Evolutionary conservation across 108 stramenopile genomes (phyloP).

Genomic region (Asterionellopsis glacialis): DNA sequence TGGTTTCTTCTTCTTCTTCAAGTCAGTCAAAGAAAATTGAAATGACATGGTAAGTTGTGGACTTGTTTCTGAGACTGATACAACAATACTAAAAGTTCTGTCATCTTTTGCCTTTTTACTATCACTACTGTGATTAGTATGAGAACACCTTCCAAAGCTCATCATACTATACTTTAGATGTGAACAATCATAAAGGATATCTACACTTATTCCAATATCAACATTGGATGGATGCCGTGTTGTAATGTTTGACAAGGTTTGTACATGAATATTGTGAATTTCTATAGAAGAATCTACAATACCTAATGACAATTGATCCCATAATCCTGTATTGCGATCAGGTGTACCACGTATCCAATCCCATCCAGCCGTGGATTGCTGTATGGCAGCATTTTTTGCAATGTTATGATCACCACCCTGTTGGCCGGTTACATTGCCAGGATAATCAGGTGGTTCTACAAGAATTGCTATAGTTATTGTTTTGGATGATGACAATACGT

Average conservation of each 20-base stretch:
- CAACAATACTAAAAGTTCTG: no score
- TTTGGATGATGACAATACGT: slow-evolving; percentile 1
- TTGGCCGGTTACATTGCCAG: slow-evolving; percentile 5
- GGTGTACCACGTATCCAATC: slow-evolving; percentile 52
- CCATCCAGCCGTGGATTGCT: slow-evolving; percentile 50
- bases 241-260: slow-evolving; percentile 7
- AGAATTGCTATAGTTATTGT: not conserved
- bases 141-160: no score
- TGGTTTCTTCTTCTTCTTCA: no score
- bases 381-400: slow-evolving; percentile 35
- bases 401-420: slow-evolving; percentile 52
- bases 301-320: slow-evolving; percentile 29
- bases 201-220: not conserved
- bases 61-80: no score
- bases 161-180: no score
- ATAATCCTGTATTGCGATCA: slow-evolving; percentile 44
- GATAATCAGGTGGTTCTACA: slow-evolving; percentile 8
- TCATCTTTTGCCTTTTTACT: no score
- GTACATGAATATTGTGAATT: slow-evolving; percentile 25
- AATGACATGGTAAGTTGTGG: no score
- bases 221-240: slow-evolving; percentile 7
- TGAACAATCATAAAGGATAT: slow-evolving; percentile 6
- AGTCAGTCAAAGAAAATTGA: no score
- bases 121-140: no score
- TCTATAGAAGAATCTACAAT: slow-evolving; percentile 12